phyloP scores from a whole-genome alignment of 2,329 filamentous ascomycete species.

The Colletotrichum truncatum region DNA sequence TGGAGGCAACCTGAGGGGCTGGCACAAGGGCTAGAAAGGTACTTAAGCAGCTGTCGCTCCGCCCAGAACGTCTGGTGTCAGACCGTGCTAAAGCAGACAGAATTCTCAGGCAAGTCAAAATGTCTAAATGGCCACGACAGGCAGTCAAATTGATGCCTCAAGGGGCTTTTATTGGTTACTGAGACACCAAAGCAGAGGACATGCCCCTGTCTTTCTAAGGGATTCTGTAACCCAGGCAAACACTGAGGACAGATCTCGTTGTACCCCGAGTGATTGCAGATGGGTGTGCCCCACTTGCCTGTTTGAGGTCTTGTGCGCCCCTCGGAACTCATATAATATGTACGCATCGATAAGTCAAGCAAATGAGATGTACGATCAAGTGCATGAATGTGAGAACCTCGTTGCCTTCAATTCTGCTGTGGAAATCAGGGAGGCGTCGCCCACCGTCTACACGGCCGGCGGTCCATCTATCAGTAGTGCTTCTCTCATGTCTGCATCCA shows the following conservation, averaged over 20 bases:
- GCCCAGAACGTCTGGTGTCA: no score
- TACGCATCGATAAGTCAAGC: background rate
- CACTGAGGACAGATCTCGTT: background rate
- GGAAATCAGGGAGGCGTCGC: constrained; percentile 18
- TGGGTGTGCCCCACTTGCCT: background rate
- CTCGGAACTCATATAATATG: background rate
- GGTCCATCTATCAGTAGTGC: constrained; percentile 25
- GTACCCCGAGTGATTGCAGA: background rate
- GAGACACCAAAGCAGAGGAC: no score
- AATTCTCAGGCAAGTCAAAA: no score
- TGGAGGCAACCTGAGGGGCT: no score
- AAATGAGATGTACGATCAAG: background rate
- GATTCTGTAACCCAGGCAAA: background rate
- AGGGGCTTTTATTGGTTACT: no score
- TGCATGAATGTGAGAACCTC: background rate
- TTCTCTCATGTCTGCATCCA: constrained; percentile 4
- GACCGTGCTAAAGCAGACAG: no score
- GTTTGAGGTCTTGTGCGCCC: background rate
- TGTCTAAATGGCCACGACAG: no score
- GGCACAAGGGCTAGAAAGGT: no score
- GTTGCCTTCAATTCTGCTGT: constrained; percentile 25
- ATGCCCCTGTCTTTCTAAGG: background rate
- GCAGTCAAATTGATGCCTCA: no score
- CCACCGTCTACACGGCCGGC: constrained; percentile 4
- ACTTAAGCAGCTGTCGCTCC: no score